Conservation (phyloP, 331 rosid genomes). For the Rosa hybrid region DNA sequence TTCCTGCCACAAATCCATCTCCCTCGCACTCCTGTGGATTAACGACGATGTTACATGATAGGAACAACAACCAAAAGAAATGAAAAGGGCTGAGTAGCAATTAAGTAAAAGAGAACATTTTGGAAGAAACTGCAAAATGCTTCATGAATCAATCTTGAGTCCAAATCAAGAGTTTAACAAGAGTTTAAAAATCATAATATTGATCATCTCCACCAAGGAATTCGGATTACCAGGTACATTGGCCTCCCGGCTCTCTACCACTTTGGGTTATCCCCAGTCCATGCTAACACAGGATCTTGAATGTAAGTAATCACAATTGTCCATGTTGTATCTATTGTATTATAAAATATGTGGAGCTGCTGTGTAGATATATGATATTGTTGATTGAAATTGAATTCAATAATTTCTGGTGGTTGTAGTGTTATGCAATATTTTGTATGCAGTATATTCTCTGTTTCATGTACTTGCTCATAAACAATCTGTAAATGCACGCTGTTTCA, state of each 20-base stretch:
- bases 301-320: not conserved
- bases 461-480: not conserved
- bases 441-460: not conserved
- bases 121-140: too few species aligned
- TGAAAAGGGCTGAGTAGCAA: too few species aligned
- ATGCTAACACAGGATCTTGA: slow-evolving; percentile 23
- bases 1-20: too few species aligned
- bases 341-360: not conserved
- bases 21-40: too few species aligned
- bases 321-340: not conserved
- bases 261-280: slow-evolving; percentile 79
- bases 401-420: not conserved
- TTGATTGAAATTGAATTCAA: not conserved
- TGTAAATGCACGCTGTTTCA: not conserved
- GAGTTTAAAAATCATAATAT: too few species aligned
- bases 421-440: not conserved
- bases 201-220: too few species aligned
- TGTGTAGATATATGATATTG: not conserved
- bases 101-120: too few species aligned
- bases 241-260: slow-evolving; percentile 46
- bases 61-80: too few species aligned
- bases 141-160: too few species aligned
- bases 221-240: slow-evolving; percentile 31
- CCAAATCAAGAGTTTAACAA: too few species aligned
- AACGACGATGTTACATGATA: too few species aligned